phyloP scores from a whole-genome alignment of 2,329 filamentous ascomycete species.

The Aspergillus candidus region DNA sequence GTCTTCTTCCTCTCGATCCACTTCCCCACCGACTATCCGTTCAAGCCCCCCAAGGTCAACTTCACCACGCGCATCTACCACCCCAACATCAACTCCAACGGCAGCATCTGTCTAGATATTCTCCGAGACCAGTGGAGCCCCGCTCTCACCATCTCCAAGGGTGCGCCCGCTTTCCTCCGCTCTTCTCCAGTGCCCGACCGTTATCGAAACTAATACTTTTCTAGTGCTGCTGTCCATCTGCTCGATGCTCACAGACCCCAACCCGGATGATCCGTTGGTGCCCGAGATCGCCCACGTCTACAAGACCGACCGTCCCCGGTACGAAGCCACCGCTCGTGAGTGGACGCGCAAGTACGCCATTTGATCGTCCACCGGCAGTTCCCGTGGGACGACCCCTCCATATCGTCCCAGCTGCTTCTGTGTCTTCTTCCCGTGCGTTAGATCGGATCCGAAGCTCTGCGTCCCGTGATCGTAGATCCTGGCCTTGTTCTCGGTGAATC shows the following conservation, averaged over 20 bases:
- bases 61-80: constrained; percentile 99
- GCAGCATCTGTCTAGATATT: constrained; percentile 98
- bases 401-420: constrained; percentile 23
- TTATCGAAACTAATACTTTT: constrained; percentile 2
- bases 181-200: not conserved
- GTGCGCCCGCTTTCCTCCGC: constrained; percentile 45
- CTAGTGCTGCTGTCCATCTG: constrained; percentile 95
- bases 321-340: constrained; percentile 93
- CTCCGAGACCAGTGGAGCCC: constrained; percentile 99
- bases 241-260: constrained; percentile 99
- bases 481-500: constrained; percentile 18
- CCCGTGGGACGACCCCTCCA: constrained; percentile 17
- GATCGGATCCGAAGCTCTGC: constrained; percentile 34
- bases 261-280: constrained; percentile 96
- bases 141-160: constrained; percentile 96
- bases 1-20: constrained; percentile 99
- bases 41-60: constrained; percentile 99
- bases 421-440: constrained; percentile 26
- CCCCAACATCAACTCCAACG: constrained; percentile 99
- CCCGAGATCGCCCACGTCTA: constrained; percentile 99
- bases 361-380: constrained; percentile 43
- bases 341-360: constrained; percentile 99
- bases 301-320: constrained; percentile 95
- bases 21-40: constrained; percentile 99
- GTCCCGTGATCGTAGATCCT: constrained; percentile 36